Evolutionary conservation across 2,329 filamentous ascomycete species (phyloP).

Genomic region (Cercospora janseana): DNA sequence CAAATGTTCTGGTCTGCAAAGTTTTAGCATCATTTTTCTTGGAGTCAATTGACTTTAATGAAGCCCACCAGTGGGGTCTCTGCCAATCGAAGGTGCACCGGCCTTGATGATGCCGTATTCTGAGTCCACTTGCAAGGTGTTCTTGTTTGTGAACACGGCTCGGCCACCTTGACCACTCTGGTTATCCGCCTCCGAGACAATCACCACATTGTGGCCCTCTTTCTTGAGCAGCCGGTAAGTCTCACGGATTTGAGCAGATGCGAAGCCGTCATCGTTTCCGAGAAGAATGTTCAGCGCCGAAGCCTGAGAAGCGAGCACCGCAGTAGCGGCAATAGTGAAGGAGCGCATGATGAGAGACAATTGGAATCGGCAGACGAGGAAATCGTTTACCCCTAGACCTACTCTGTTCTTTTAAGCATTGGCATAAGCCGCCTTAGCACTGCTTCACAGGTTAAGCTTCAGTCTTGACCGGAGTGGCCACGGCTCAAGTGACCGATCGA

Average conservation of each 20-base stretch:
- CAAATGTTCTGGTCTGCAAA: constrained; percentile 52
- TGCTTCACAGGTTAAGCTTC: not conserved
- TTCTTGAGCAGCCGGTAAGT: constrained; percentile 41
- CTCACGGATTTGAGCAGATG: constrained; percentile 39
- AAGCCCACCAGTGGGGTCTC: constrained; percentile 43
- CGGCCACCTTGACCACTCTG: constrained; percentile 50
- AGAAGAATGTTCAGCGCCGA: constrained; percentile 39
- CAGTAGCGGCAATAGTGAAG: constrained; percentile 14
- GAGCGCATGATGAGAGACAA: constrained; percentile 27
- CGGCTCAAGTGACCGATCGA: not conserved
- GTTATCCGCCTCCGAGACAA: constrained; percentile 45
- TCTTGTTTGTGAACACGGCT: constrained; percentile 44
- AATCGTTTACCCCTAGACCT: not conserved
- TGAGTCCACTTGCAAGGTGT: constrained; percentile 44
- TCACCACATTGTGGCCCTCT: constrained; percentile 42
- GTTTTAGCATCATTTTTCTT: not conserved
- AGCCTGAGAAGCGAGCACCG: constrained; percentile 18
- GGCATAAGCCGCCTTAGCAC: not conserved
- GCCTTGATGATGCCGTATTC: constrained; percentile 50
- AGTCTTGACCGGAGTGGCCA: not conserved
- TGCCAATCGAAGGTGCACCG: constrained; percentile 51
- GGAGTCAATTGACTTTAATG: not conserved
- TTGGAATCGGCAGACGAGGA: not conserved
- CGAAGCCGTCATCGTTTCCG: constrained; percentile 43
- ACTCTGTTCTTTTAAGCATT: constrained; percentile 5